A percentile compares a stretch with the other conserved stretches of the same genome.
Evolutionary conservation across 208 protist genomes (phyloP).

Genomic region (Herpetomonas samuelpessoai): DNA sequence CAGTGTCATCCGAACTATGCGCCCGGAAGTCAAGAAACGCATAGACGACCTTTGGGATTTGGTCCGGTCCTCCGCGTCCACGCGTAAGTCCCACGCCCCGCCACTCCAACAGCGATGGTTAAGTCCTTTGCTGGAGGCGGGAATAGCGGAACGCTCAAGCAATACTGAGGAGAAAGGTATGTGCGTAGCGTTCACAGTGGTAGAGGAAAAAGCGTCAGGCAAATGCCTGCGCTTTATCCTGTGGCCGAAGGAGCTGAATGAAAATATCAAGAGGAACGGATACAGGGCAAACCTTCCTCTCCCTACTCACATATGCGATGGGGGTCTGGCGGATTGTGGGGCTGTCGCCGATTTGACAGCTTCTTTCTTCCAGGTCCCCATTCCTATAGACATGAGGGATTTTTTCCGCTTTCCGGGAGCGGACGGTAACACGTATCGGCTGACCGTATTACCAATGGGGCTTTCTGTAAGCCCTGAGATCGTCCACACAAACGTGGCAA

Average conservation of each 20-base stretch:
- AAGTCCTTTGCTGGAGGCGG: not conserved
- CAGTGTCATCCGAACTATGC: not conserved
- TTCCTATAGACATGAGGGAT: not conserved
- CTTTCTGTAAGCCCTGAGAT: not conserved
- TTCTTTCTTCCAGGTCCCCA: slow-evolving; percentile 17
- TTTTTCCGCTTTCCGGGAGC: slow-evolving; percentile 5
- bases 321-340: slow-evolving; percentile 13
- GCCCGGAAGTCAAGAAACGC: not conserved
- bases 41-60: not conserved
- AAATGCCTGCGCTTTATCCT: slow-evolving; percentile 13
- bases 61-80: not conserved
- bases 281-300: slow-evolving; percentile 7
- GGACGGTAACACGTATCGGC: not conserved
- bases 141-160: slow-evolving; percentile 7
- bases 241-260: slow-evolving; percentile 15
- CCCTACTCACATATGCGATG: not conserved
- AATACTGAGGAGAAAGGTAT: not conserved
- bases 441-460: not conserved
- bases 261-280: slow-evolving; percentile 8
- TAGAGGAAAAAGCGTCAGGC: slow-evolving; percentile 12
- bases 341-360: slow-evolving; percentile 15
- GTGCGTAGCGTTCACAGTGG: slow-evolving; percentile 11
- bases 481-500: slow-evolving; percentile 1
- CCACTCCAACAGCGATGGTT: not conserved
- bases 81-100: not conserved